A percentile compares a stretch with the other conserved stretches of the same genome.
Conservation (phyloP, 2,329 filamentous ascomycete genomes). For the Trichoderma sp. region DNA sequence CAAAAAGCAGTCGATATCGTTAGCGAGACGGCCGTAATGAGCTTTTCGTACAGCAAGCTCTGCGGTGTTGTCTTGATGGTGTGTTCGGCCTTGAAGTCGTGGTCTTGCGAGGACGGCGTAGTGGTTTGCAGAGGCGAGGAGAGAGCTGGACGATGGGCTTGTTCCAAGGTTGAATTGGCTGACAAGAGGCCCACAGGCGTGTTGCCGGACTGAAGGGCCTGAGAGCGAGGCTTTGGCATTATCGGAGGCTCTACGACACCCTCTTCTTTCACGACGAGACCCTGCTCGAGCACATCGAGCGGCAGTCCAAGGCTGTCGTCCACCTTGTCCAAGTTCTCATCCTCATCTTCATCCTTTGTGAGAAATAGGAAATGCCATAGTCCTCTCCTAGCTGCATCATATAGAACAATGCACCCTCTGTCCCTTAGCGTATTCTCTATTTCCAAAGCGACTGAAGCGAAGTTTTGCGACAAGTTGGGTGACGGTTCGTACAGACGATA, state of each 20-base stretch:
- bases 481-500: conserved; percentile 61
- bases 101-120: conserved; percentile 32
- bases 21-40: conserved; percentile 56
- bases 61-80: conserved; percentile 36
- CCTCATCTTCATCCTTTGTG: conserved; percentile 50
- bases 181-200: conserved; percentile 54
- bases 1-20: conserved; percentile 58
- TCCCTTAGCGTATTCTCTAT: conserved; percentile 56
- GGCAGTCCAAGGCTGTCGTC: conserved; percentile 42
- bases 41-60: conserved; percentile 57
- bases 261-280: conserved; percentile 52
- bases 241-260: conserved; percentile 55
- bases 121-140: conserved; percentile 28
- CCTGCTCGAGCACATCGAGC: conserved; percentile 51
- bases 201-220: conserved; percentile 46
- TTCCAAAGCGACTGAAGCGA: conserved; percentile 53
- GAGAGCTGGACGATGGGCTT: conserved; percentile 36
- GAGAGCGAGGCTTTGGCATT: conserved; percentile 51
- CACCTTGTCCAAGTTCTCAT: conserved; percentile 39
- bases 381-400: conserved; percentile 54
- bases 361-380: conserved; percentile 60
- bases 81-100: conserved; percentile 35
- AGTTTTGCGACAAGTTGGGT: conserved; percentile 48
- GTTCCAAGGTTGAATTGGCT: conserved; percentile 46
- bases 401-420: conserved; percentile 58